Evolutionary conservation across 805 yeast species (phyloP).

Genomic region (Myxozyma udenii): DNA sequence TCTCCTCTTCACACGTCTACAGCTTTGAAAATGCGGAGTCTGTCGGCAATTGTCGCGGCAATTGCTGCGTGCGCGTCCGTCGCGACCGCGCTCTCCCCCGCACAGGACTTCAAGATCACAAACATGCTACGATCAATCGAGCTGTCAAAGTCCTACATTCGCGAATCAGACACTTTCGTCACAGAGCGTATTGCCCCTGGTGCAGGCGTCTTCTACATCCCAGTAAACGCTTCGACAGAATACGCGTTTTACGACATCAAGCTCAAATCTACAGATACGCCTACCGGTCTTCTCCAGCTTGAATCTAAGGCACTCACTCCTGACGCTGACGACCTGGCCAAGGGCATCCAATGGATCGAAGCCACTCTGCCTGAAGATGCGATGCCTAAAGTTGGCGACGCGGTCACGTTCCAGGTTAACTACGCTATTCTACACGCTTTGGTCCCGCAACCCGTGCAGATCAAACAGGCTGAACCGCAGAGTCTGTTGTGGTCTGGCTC

Average conservation of each 20-base stretch:
- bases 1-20: neutral
- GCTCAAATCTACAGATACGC: slow-evolving; percentile 8
- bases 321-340: neutral
- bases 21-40: neutral
- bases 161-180: slow-evolving; percentile 56
- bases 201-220: slow-evolving; percentile 43
- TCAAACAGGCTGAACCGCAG: slow-evolving; percentile 61
- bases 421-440: slow-evolving; percentile 49
- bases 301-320: neutral
- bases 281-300: slow-evolving; percentile 1
- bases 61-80: no score
- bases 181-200: slow-evolving; percentile 37
- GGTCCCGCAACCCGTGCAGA: slow-evolving; percentile 61
- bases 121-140: slow-evolving; percentile 59
- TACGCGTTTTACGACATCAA: slow-evolving; percentile 18
- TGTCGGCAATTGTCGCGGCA: neutral
- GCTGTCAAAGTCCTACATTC: slow-evolving; percentile 60
- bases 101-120: slow-evolving; percentile 7
- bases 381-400: slow-evolving; percentile 41
- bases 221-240: slow-evolving; percentile 49
- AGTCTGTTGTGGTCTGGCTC: slow-evolving; percentile 52
- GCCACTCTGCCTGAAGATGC: neutral
- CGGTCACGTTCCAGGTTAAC: slow-evolving; percentile 49
- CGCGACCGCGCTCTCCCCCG: neutral
- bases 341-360: neutral